Percentiles rank a stretch among this genome's conserved stretches.
phyloP scores from a whole-genome alignment of 176 grass and related monocot genomes.

The Avena eriantha region DNA sequence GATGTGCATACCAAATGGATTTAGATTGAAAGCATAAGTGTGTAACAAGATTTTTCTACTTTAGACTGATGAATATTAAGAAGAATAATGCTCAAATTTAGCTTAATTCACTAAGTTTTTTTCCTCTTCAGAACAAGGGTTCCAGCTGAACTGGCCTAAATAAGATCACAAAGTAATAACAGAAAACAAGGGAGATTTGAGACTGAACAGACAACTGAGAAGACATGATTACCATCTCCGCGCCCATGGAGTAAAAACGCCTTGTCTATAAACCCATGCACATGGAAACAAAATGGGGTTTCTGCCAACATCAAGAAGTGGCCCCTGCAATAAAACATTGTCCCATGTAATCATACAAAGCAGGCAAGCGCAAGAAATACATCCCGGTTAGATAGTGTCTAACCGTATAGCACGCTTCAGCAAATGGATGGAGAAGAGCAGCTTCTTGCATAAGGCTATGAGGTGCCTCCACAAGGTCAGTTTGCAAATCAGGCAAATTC shows the following conservation, averaged over 20 bases:
- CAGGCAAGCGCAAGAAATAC: slow-evolving; percentile 22
- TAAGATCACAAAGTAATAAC: slow-evolving; percentile 28
- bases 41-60: slow-evolving; percentile 11
- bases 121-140: slow-evolving; percentile 16
- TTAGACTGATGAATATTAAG: slow-evolving; percentile 26
- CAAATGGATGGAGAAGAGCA: slow-evolving; percentile 74
- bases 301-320: slow-evolving; percentile 95
- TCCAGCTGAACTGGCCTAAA: slow-evolving; percentile 23
- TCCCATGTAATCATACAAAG: slow-evolving; percentile 37
- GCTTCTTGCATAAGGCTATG: slow-evolving; percentile 78
- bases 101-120: slow-evolving; percentile 25
- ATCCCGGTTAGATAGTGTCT: slow-evolving; percentile 29
- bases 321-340: slow-evolving; percentile 70
- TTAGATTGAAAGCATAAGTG: slow-evolving; percentile 38
- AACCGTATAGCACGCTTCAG: slow-evolving; percentile 97
- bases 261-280: slow-evolving; percentile 97
- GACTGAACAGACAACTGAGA: slow-evolving; percentile 13
- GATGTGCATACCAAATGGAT: slow-evolving; percentile 1
- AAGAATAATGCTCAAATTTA: slow-evolving; percentile 28
- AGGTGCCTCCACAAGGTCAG: slow-evolving; percentile 68
- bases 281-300: slow-evolving; percentile 98
- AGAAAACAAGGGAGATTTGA: background rate
- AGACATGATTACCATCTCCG: slow-evolving; percentile 63
- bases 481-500: slow-evolving; percentile 53
- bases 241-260: slow-evolving; percentile 85